Base-by-base conservation (phyloP, 202 grass and related monocot genomes). In the Panicum virgatum region DNA sequence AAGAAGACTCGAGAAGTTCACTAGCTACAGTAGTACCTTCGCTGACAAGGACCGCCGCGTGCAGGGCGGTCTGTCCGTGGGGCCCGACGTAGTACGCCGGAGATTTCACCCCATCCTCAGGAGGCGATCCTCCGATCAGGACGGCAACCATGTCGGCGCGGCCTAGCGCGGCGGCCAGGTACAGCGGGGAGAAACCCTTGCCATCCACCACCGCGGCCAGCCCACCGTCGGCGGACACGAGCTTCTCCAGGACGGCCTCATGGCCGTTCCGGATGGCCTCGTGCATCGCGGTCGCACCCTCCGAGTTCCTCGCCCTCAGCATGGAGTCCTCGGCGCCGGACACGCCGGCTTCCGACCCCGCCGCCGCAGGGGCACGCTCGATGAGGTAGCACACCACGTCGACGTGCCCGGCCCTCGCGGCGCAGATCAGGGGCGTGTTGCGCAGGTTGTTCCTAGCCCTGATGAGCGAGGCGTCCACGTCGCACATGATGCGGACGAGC, bases 381-480 rank as follows among this genome's bases (percentile, higher is more conserved):
- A 87, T 72, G 51, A 87, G 63, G 72, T 67, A 63, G 53, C 25
- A 29, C 23, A 83, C 85, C 25, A 87, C 79, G 7, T 57, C 76
- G 18, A n/a, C 60, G 5, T 73, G 67, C 7, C 85, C 85, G 38
- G 71, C 84, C 39, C 19, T 82, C 20, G 61, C 79, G 6, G 79
- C 79, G 22, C 78, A 72, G 79, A 82, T 73, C 26, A 87, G 85
- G 6, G 79, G 85, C 43, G 85, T 87, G 47, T 87, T 73, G 27
- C 32, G 61, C 18, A 57, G 37, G 47, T 60, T 72, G 79, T 83
- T 87, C 65, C 74, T 69, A 25, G 74, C 9, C 62, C 10, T 34
- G 39, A 82, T 22, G 23, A 87, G 80, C 6, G 78, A 87, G 7
- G 36, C 56, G 14, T 81, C 71, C 2, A 36, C 34, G 18, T 0